Conservation (phyloP, 345 rosid species). For the Aurinia saxatilis region DNA sequence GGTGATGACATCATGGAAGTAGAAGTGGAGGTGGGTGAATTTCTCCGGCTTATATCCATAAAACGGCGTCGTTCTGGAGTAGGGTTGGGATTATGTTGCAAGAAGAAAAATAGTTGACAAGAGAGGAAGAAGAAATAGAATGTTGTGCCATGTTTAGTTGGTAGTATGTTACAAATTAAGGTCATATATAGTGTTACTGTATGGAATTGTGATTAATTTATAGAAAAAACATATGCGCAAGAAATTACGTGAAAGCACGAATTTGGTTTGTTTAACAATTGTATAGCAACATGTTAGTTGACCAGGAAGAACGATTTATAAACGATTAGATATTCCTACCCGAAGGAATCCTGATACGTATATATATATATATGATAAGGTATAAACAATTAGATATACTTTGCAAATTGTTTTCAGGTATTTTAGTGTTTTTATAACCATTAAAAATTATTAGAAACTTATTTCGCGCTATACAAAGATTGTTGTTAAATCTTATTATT, state of each 20-base stretch:
- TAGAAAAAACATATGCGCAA: background rate
- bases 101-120: slow-evolving; percentile 6
- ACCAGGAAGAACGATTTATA: background rate
- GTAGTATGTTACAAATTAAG: too few species aligned
- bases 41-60: slow-evolving; percentile 30
- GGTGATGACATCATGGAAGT: slow-evolving; percentile 47
- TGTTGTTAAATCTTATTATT: too few species aligned
- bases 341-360: background rate
- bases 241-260: background rate
- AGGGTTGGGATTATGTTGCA: slow-evolving; percentile 14
- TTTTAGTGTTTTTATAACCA: too few species aligned
- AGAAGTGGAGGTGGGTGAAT: slow-evolving; percentile 48
- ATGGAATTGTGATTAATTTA: background rate
- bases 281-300: slow-evolving; percentile 1
- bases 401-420: too few species aligned
- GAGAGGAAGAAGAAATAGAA: background rate
- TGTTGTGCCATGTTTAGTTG: slow-evolving; percentile 15
- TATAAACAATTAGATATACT: too few species aligned
- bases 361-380: background rate
- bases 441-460: too few species aligned
- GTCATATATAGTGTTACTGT: background rate
- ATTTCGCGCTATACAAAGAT: too few species aligned
- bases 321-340: background rate
- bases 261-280: background rate
- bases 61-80: slow-evolving; percentile 21